Percentiles rank a stretch among this genome's conserved stretches.
Conservation (phyloP, 148 eudicot genomes). For the Camellia granthamiana region DNA sequence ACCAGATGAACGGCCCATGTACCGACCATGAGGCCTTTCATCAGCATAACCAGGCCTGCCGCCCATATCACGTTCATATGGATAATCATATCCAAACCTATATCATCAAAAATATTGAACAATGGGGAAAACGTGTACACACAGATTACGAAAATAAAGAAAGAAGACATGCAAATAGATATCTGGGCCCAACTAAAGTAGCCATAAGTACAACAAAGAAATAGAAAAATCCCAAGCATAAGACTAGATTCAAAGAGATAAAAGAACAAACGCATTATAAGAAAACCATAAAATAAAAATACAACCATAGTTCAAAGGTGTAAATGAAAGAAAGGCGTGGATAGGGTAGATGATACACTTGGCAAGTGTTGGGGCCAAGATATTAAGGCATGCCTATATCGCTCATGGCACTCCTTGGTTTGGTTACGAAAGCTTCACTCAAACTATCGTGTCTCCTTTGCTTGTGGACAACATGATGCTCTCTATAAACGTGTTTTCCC, state of each 20-base stretch:
- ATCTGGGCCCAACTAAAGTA: not conserved
- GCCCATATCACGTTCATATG: conserved; percentile 77
- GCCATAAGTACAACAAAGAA: not conserved
- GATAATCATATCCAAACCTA: conserved; percentile 87
- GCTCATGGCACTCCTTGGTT: too few species aligned
- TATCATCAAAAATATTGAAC: conserved; percentile 1
- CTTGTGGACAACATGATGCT: too few species aligned
- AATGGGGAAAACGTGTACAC: not conserved
- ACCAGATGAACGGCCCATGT: conserved; percentile 60
- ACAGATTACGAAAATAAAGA: not conserved
- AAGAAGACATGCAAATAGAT: not conserved
- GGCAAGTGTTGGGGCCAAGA: too few species aligned
- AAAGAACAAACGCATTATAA: not conserved
- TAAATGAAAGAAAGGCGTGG: not conserved
- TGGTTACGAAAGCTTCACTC: too few species aligned
- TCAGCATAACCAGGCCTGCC: conserved; percentile 77
- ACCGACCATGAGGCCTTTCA: conserved; percentile 91
- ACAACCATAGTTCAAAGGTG: not conserved
- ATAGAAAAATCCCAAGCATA: not conserved
- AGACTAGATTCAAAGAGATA: not conserved
- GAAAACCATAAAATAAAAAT: not conserved
- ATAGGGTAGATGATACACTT: not conserved
- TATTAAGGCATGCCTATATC: too few species aligned
- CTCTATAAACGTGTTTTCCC: too few species aligned
- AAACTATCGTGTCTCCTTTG: too few species aligned